phyloP scores from a whole-genome alignment of 179 eudicot species.

The Corrigiola litoralis region DNA sequence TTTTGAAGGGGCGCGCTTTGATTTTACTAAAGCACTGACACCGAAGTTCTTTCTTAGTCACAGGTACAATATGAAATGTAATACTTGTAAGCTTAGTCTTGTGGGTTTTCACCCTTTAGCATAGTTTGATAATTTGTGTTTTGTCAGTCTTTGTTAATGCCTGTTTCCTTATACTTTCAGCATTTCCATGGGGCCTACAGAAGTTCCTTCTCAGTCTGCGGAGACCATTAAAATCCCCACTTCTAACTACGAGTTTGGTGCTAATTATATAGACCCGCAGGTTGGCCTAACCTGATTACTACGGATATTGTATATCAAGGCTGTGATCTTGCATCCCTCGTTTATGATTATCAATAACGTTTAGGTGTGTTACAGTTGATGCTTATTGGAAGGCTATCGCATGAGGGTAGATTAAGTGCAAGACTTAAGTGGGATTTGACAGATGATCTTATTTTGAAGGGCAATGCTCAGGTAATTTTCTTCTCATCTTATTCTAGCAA shows the following conservation, averaged over 20 bases:
- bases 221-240: constrained; percentile 87
- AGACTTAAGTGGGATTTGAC: constrained; percentile 80
- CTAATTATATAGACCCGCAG: constrained; percentile 81
- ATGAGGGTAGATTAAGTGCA: constrained; percentile 85
- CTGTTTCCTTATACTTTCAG: constrained; percentile 28
- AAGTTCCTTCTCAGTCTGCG: constrained; percentile 74
- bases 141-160: neutral
- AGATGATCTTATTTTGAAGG: constrained; percentile 73
- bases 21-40: constrained; percentile 77
- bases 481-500: neutral
- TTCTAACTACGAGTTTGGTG: constrained; percentile 92
- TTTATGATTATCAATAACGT: neutral
- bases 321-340: neutral
- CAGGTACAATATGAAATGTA: constrained; percentile 43
- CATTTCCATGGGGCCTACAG: constrained; percentile 85
- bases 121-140: neutral
- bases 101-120: neutral
- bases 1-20: constrained; percentile 93
- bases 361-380: constrained; percentile 50
- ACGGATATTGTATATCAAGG: neutral
- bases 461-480: constrained; percentile 57
- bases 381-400: constrained; percentile 84
- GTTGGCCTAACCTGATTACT: constrained; percentile 22
- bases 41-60: constrained; percentile 85
- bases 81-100: neutral